Base-by-base conservation (phyloP, 2,329 filamentous ascomycete species). In the Aureobasidium sp. region DNA sequence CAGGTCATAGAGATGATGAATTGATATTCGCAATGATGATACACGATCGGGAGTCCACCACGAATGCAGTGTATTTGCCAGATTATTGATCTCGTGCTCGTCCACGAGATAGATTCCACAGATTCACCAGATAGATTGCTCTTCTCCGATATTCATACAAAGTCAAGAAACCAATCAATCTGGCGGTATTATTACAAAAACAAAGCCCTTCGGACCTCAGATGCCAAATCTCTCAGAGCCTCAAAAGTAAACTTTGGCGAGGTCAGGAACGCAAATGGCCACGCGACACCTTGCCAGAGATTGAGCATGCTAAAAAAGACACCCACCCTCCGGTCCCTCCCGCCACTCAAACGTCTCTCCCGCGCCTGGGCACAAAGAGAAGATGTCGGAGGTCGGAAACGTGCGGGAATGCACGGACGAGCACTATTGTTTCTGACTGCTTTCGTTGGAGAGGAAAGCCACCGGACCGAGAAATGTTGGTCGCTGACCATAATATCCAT, bases 211-310 rank as follows among this genome's bases (percentile, higher is more conserved):
- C 41, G 12, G 11, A 8, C 16, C 6, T 45, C 17, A 24, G 12
- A 16, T 45, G 41, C 41, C 41, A 32, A 30, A 30, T n/a, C 24
- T 21, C 16, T n/a, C 17, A 30, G 40, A 22, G 41, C 27, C 29
- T 32, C 41, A 22, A 7, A 24, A 45, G 29, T 19, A 16, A 19
- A n/a, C 17, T 10, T 14, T 12, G 12, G 27, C n/a, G 29, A 11
- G 41, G 41, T 29, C 34, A 22, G 16, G 10, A 29, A 29, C 7
- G 7, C 7, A 3, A 7, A 8, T 7, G 12, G 41, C 27, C 41
- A 45, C 41, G 17, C 41, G 41, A 45, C 41, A 45, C 19, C 41
- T 32, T 34, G 34, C 41, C 41, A 45, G 34, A 11, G 22, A 29
- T 44, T 44, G 40, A 30, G 4, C 25, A 12, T 42, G 39, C 16